Conservation (phyloP, 371 early-diverging fungal species). For the Actinomortierella wolfii region DNA sequence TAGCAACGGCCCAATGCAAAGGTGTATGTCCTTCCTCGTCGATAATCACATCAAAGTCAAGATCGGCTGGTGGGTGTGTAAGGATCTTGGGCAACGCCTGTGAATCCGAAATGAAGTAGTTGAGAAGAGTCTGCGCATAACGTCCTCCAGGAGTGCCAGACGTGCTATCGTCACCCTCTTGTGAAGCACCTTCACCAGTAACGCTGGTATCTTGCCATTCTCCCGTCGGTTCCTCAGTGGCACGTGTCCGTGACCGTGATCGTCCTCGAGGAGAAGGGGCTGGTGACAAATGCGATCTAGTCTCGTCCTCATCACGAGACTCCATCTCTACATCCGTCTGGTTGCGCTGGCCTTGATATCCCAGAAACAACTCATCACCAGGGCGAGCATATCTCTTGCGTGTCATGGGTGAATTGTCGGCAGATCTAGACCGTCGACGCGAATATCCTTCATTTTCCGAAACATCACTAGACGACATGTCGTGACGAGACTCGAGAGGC, state of each 20-base stretch:
- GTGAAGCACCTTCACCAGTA: no score
- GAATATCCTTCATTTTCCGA: conserved; percentile 11
- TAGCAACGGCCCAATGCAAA: conserved; percentile 95
- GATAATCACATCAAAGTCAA: conserved; percentile 85
- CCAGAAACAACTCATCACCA: conserved; percentile 33
- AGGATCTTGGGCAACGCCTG: conserved; percentile 57
- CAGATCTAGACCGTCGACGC: conserved; percentile 5
- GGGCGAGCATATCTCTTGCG: conserved; percentile 22
- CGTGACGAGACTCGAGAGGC: conserved; percentile 12
- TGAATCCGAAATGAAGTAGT: conserved; percentile 66
- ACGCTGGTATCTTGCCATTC: no score
- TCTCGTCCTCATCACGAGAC: no score
- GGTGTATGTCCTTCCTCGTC: conserved; percentile 95
- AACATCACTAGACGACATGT: conserved; percentile 21
- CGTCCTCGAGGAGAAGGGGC: no score
- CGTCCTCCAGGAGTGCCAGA: neutral
- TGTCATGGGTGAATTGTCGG: conserved; percentile 16
- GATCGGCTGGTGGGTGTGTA: conserved; percentile 52
- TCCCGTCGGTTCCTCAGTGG: no score
- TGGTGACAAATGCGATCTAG: no score
- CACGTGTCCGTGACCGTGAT: no score
- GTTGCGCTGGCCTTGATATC: conserved; percentile 6
- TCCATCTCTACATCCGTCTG: no score
- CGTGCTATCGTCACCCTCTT: no score
- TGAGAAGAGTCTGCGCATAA: conserved; percentile 51